These are phyloP conservation scores for Globisporangium ultimum DNA, from an alignment of 352 stramenopile species.

Conservation along the genomic window DNA sequence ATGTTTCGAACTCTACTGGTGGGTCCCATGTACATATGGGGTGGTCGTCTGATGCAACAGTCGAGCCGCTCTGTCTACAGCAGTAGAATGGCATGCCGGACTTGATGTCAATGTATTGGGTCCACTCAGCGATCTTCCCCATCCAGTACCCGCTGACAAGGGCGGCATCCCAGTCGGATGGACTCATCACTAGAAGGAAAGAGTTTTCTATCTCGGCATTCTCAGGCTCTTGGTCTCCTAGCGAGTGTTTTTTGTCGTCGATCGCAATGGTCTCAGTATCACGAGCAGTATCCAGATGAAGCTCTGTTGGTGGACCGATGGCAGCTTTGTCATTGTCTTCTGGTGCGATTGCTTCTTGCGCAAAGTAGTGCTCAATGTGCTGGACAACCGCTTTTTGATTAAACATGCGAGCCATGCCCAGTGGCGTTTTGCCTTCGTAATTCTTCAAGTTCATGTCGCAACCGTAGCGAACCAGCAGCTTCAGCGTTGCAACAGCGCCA, in stretches of 20 bases:
- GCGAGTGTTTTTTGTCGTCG: background rate
- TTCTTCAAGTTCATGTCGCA: constrained; percentile 86
- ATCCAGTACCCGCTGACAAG: constrained; percentile 43
- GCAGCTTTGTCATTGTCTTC: background rate
- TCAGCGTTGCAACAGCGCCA: constrained; percentile 64
- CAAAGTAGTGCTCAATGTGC: constrained; percentile 62
- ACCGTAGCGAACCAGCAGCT: constrained; percentile 71
- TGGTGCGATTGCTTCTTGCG: constrained; percentile 29
- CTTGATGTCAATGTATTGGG: constrained; percentile 60
- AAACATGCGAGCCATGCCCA: constrained; percentile 75
- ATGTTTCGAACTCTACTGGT: constrained; percentile 67
- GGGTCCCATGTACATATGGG: constrained; percentile 50
- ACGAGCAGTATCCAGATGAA: background rate
- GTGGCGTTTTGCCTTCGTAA: constrained; percentile 71
- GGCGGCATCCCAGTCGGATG: constrained; percentile 41
- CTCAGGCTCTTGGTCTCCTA: background rate
- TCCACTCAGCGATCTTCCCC: constrained; percentile 67
- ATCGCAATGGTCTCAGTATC: background rate
- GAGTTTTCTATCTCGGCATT: background rate
- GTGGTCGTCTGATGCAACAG: background rate
- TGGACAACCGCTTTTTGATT: constrained; percentile 48
- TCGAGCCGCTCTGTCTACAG: constrained; percentile 2
- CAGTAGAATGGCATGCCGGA: constrained; percentile 57
- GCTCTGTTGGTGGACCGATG: background rate
- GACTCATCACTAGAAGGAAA: constrained; percentile 12